A percentile compares a stretch with the other conserved stretches of the same genome.
Evolutionary conservation across 352 stramenopile genomes (phyloP).

Genomic region (Globisporangium camurandrum): DNA sequence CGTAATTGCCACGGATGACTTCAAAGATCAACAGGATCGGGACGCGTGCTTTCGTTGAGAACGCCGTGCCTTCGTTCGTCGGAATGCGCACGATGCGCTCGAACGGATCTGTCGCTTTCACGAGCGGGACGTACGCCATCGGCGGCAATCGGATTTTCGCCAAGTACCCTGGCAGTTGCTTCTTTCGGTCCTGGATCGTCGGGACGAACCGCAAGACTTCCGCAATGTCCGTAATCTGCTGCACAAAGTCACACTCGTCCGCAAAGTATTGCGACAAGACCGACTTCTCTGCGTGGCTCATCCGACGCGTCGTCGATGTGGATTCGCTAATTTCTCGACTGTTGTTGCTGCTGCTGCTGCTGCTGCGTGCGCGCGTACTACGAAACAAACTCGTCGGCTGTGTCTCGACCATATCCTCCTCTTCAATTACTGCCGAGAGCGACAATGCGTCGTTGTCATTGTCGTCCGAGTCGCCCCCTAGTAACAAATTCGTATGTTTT

Average conservation of each 20-base stretch:
- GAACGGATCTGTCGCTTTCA: conserved; percentile 84
- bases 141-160: conserved; percentile 78
- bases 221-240: conserved; percentile 85
- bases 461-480: conserved; percentile 34
- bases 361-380: conserved; percentile 9
- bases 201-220: conserved; percentile 80
- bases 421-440: conserved; percentile 28
- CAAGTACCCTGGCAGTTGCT: conserved; percentile 67
- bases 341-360: neutral
- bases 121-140: conserved; percentile 83
- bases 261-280: conserved; percentile 79
- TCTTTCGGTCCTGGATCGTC: conserved; percentile 70
- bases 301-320: conserved; percentile 42
- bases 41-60: conserved; percentile 82
- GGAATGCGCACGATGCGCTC: conserved; percentile 83
- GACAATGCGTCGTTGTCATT: conserved; percentile 23
- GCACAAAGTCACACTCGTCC: conserved; percentile 84
- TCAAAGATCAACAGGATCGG: conserved; percentile 87
- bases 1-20: conserved; percentile 73
- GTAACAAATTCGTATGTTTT: conserved; percentile 43
- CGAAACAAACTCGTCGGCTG: conserved; percentile 73
- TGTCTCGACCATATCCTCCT: conserved; percentile 60
- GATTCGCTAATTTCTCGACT: too few relatives aligned
- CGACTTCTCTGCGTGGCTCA: conserved; percentile 78
- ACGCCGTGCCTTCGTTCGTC: conserved; percentile 80